phyloP scores from a whole-genome alignment of 106 monocot genomes.

The Acorus gramineus region DNA sequence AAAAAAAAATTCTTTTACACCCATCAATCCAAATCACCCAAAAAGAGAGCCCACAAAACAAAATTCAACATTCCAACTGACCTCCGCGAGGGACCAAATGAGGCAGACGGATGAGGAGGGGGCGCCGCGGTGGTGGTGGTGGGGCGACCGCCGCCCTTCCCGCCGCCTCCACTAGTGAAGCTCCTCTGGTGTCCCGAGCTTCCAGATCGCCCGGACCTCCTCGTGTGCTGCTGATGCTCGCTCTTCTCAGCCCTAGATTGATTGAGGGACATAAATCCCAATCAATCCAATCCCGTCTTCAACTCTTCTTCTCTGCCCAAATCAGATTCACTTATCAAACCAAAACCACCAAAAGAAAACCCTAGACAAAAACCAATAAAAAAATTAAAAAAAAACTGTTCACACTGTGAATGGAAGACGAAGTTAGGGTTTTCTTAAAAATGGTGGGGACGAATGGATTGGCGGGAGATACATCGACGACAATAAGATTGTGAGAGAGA shows the following conservation, averaged over 20 bases:
- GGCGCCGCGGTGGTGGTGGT: slow-evolving; percentile 10
- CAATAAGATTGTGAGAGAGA: too few species aligned
- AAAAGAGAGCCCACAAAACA: background rate
- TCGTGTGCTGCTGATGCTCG: slow-evolving; percentile 22
- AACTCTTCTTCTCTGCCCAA: slow-evolving; percentile 6
- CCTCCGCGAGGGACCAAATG: slow-evolving; percentile 9
- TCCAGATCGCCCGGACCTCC: slow-evolving; percentile 43
- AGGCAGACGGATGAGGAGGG: slow-evolving; percentile 14
- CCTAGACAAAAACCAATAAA: background rate
- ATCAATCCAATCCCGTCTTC: background rate
- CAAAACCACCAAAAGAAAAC: slow-evolving; percentile 1
- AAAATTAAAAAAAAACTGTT: background rate
- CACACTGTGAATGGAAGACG: background rate
- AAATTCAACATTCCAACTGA: slow-evolving; percentile 10
- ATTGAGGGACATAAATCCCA: slow-evolving; percentile 39
- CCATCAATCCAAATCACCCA: background rate
- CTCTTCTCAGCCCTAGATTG: slow-evolving; percentile 38
- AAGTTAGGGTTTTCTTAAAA: too few species aligned
- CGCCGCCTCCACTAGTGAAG: slow-evolving; percentile 18
- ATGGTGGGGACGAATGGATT: too few species aligned
- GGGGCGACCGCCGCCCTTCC: slow-evolving; percentile 11
- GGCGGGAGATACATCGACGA: too few species aligned
- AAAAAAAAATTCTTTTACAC: background rate
- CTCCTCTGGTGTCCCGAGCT: slow-evolving; percentile 34
- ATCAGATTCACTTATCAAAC: background rate